phyloP scores from a whole-genome alignment of 768 basidiomycete genomes.

The Ramaria sp. region DNA sequence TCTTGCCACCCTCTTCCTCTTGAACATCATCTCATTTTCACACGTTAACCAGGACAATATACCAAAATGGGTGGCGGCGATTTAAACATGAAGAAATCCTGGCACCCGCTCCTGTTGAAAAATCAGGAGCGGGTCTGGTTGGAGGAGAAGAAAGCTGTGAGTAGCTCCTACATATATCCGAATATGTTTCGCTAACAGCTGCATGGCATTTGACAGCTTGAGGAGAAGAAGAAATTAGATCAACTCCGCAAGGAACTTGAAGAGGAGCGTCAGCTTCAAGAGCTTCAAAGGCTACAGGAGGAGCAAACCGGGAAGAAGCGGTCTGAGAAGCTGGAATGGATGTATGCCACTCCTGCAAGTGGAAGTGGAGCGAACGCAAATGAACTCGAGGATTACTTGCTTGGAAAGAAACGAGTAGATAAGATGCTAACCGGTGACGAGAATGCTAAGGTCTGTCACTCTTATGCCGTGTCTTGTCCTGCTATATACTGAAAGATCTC shows the following conservation, averaged over 20 bases:
- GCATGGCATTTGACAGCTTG: slow-evolving; percentile 46
- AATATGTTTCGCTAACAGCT: slow-evolving; percentile 7
- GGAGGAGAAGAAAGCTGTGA: slow-evolving; percentile 90
- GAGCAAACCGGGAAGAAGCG: slow-evolving; percentile 92
- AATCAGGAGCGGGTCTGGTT: slow-evolving; percentile 99
- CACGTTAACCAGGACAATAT: slow-evolving; percentile 12
- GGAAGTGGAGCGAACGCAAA: slow-evolving; percentile 81
- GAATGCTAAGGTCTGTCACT: slow-evolving; percentile 61
- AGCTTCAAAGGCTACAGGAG: slow-evolving; percentile 91
- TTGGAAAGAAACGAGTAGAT: slow-evolving; percentile 97
- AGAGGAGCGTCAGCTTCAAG: slow-evolving; percentile 93
- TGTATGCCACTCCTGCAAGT: slow-evolving; percentile 96
- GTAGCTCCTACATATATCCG: slow-evolving; percentile 20
- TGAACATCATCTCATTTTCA: not conserved
- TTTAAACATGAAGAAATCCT: slow-evolving; percentile 98
- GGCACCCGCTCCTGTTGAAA: slow-evolving; percentile 96
- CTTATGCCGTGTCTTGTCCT: not conserved
- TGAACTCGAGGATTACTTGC: slow-evolving; percentile 90
- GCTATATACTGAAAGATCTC: not conserved
- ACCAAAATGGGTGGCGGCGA: slow-evolving; percentile 96
- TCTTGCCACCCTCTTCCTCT: not conserved
- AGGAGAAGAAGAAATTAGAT: slow-evolving; percentile 97
- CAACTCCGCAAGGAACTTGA: slow-evolving; percentile 97
- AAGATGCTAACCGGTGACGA: slow-evolving; percentile 90
- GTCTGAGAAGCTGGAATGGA: slow-evolving; percentile 95